Evolutionary conservation across 1,284 basidiomycete genomes (phyloP), one percentile per base, ranked within the genome.

Genomic region (Apiotrichum akiyoshidainum): DNA sequence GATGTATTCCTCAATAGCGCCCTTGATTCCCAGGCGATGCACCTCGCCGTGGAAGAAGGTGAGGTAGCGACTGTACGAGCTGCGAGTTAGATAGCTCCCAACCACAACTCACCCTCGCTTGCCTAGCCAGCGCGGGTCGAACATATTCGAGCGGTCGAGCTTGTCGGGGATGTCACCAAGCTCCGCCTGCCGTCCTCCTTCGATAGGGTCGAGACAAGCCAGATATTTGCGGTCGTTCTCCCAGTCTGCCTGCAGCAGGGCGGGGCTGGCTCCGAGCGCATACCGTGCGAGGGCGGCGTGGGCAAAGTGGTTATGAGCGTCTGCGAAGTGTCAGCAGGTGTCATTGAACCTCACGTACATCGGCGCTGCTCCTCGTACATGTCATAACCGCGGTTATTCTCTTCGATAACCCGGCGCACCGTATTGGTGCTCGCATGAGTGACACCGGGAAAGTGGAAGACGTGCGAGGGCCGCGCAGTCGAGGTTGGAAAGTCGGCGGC

Each of bases 301-400:
- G 5, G 57, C 37, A n/a, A 87, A 76, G 71, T 88, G 86, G 67
- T 87, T 87, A 68, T 88, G 86, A 9, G 66, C 65, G 58, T 61
- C 74, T 76, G 55, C n/a, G n/a, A 39, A 17, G 3, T 10, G 40
- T 47, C 16, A 53, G 46, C 14, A 22, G 17, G 4, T 19, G 34
- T 13, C 16, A n/a, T 8, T 6, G 6, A 19, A 19, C 42, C 19
- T 21, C 6, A 67, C 71, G 48, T 34, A 75, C 72, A 74, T n/a
- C 71, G 60, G 19, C 45, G 46, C 37, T 59, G 56, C 48, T 56
- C 60, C 52, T 81, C 79, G 65, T 80, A 86, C 68, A 83, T 85
- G 65, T 87, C 85, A 65, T 86, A 82, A 11, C 71, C 68, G 57
- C 83, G 75, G 48, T 83, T 80, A 65, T 87, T 86, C 64, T 82